Evolutionary conservation across 257 asterid genomes (phyloP), one percentile per base, ranked within the genome.

Genomic region (Vinca minor): DNA sequence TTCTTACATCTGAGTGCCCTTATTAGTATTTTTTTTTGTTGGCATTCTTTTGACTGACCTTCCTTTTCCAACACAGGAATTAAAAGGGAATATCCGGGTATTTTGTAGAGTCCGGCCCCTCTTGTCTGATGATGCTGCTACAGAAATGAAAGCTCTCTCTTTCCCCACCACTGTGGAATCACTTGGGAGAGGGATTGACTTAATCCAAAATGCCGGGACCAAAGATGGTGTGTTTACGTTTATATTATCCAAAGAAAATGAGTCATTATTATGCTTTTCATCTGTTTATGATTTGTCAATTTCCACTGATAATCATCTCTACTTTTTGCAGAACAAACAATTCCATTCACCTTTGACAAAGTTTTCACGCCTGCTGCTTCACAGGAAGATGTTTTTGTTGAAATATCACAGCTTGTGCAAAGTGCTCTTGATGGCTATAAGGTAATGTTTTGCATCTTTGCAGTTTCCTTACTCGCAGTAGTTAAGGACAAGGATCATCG

Each of bases 361-460:
- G 99, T 94, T 36, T 90, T 90, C 65, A 64, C 69, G 55, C 95
- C 96, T 14, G 94, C 88, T 42, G 93, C 82, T 67, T 78, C 95
- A 17, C 96, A 94, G 73, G 78, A 90, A 76, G 87, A 83, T 74
- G 99, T 93, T 29, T 93, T 94, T 67, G 84, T 84, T 54, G 99
- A 94, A 79, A 94, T 94, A 75, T 90, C 99, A 25, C 97, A 94
- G 75, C 90, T 94, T 67, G 96, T 94, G 42, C 99, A 94, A 78
- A 94, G 99, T 69, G 99, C 99, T 57, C 92, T 94, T 49, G 97
- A 94, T 55, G 99, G 99, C 29, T 90, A 94, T 74, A 94, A 94
- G 97, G 99, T 94, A 56, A 67, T 44, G 14, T 59, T 13, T 74
- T 44, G 23, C 72, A 67, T 65, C 47, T 69, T 61, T n/a, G n/a